Conservation (phyloP, 164 flowering plant genomes). For the Vitis amurensis region DNA sequence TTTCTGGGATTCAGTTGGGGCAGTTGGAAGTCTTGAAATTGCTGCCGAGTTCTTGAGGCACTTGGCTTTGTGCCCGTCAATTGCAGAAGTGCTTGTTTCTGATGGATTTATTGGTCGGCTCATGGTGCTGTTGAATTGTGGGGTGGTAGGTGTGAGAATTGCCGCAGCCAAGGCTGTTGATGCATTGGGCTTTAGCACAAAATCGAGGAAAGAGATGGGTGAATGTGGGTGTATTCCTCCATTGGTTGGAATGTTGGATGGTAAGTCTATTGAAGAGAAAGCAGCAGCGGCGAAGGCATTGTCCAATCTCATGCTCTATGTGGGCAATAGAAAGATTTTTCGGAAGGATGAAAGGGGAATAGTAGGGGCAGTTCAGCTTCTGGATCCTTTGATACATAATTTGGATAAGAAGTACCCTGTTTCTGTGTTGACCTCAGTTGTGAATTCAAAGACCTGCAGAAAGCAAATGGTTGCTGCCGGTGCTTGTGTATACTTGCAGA, state of each 20-base stretch:
- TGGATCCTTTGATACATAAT: conserved; percentile 59
- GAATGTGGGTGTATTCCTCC: conserved; percentile 62
- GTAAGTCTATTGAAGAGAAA: conserved; percentile 72
- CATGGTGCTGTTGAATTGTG: conserved; percentile 43
- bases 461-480: conserved; percentile 79
- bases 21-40: conserved; percentile 45
- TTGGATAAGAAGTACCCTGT: conserved; percentile 70
- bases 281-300: conserved; percentile 71
- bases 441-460: conserved; percentile 60
- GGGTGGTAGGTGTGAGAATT: conserved; percentile 51
- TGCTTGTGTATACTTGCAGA: conserved; percentile 60
- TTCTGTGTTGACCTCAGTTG: conserved; percentile 46
- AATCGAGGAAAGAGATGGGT: conserved; percentile 66
- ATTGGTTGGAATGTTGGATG: conserved; percentile 73
- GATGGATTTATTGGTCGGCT: conserved; percentile 59
- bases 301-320: conserved; percentile 44
- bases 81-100: conserved; percentile 52
- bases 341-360: conserved; percentile 73
- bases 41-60: conserved; percentile 54
- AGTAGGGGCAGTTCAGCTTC: conserved; percentile 54
- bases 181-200: conserved; percentile 48
- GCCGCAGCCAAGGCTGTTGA: conserved; percentile 61
- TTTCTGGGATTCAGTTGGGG: conserved; percentile 67
- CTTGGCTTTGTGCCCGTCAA: conserved; percentile 43
- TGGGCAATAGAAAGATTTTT: conserved; percentile 59